Conservation (phyloP, 1,284 basidiomycete genomes). For the Fomitopsis schrenkii region DNA sequence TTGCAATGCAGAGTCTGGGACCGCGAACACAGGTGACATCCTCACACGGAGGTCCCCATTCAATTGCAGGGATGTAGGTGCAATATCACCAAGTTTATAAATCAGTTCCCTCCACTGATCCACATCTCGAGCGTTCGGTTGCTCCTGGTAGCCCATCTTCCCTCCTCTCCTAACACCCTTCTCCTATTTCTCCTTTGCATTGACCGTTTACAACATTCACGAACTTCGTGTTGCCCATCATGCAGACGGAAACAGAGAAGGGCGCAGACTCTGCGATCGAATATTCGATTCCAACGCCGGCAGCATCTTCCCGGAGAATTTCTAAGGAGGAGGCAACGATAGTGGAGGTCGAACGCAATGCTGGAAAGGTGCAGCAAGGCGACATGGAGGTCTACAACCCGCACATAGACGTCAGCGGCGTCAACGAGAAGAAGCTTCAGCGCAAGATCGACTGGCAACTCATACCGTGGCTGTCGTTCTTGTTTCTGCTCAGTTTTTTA, state of each 20-base stretch:
- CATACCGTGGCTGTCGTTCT: constrained; percentile 65
- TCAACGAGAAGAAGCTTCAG: constrained; percentile 61
- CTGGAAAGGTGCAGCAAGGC: not conserved
- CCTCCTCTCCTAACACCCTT: not conserved
- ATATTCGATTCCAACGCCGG: not conserved
- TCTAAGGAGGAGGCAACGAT: not conserved
- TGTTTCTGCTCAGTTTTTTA: constrained; percentile 73
- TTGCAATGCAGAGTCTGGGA: not conserved
- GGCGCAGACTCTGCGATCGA: not conserved
- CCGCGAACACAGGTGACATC: not conserved
- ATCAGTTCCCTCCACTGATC: not conserved
- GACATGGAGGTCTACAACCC: constrained; percentile 40
- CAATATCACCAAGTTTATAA: not conserved
- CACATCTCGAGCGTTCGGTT: not conserved
- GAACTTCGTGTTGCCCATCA: not conserved
- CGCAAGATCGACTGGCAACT: constrained; percentile 63
- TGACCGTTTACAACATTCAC: not conserved
- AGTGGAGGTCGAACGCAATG: not conserved
- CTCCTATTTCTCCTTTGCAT: not conserved
- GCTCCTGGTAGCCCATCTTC: not conserved
- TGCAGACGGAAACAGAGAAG: not conserved
- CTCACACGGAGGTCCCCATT: not conserved
- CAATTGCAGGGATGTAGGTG: not conserved
- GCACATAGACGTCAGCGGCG: constrained; percentile 46
- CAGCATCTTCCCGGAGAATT: not conserved